Evolutionary conservation across 2,329 filamentous ascomycete genomes (phyloP), one percentile per base, ranked within the genome.

Genomic region (Scolecobasidium constrictum): DNA sequence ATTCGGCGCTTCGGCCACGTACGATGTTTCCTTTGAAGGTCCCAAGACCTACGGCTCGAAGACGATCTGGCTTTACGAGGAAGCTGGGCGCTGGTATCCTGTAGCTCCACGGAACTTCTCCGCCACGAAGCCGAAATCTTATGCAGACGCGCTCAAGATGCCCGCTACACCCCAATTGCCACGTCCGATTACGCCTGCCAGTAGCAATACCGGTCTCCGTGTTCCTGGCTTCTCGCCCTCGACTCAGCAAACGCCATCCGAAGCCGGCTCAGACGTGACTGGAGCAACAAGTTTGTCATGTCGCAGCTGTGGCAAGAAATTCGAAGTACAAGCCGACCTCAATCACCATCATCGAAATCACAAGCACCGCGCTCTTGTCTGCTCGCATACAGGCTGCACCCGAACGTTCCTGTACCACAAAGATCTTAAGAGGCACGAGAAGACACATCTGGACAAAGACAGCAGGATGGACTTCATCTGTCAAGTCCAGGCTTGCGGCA

Each of bases 1-100:
- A 7, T 41, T 41, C 16, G 26, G 33, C 12, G 11, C 21, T 16
- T n/a, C 17, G 5, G 9, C 33, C 7, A 16, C 15, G 5, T n/a
- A 23, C 9, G 16, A 31, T 6, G n/a, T 28, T 2, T n/a, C 26
- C 2, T 6, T 17, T 2, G 5, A 34, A n/a, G 22, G 15, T 5
- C 6, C 6, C 11, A n/a, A 41, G 11, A n/a, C 4, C 5, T 16
- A 21, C 9, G 26, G 26, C 26, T 31, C 26, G n/a, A 31, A 31
- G 26, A 31, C 26, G 26, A n/a, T 41, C 15, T 41, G 38, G 38
- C 9, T 41, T 5, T 41, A 41, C 26, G 16, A 41, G 9, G 38
- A 41, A 11, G 6, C n/a, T 17, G 6, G 38, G 5, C 23, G 16
- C 3, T 41, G 38, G 38, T n/a, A 23, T n/a, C 22, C 38, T 13